Evolutionary conservation across 352 stramenopile genomes (phyloP), one percentile per base, ranked within the genome.

Genomic region (Elongisporangium prolatum): DNA sequence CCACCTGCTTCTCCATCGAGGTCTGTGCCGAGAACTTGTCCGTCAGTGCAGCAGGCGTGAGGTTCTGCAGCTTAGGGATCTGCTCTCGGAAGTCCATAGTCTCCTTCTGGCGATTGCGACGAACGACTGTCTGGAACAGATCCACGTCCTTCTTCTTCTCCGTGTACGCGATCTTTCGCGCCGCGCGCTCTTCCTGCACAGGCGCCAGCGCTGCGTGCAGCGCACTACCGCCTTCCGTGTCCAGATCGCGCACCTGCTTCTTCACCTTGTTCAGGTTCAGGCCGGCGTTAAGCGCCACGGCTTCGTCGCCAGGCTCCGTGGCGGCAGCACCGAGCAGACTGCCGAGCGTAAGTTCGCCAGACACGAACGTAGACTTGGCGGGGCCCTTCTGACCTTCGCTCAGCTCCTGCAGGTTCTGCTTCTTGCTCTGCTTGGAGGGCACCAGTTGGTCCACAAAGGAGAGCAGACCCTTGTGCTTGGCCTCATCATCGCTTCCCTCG

Each of bases 21-120:
- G 89, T 98, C 51, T 88, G 87, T 6, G 96, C 77, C 21, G 82
- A 77, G 77, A 99, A 99, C 64, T 98, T 98, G 56, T 84, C 94
- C 7, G 95, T 74, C 9, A 99, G 68, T 9, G 75, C 71, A 47
- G 96, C 90, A 6, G 82, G 74, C 16, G 90, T 98, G 8, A 93
- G 56, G 60, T 88, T 88, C 55, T 89, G 75, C 47, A 91, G 71
- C 68, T 79, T 81, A 1, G 75, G 68, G 24, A 84, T 89, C 61
- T 98, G 95, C n/a, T 88, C 73, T 51, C 93, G 91, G 59, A 98
- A 96, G 74, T 98, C 93, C 49, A 98, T 75, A 48, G 93, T 98
- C 77, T 98, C 93, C 22, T 97, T 97, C 68, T 98, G 74, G 16
- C 95, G 86, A 68, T 98, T 97, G 51, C 86, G 75, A 25, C 95